Conservation (phyloP, 108 stramenopile genomes). For the Schizochytrium sp. region DNA sequence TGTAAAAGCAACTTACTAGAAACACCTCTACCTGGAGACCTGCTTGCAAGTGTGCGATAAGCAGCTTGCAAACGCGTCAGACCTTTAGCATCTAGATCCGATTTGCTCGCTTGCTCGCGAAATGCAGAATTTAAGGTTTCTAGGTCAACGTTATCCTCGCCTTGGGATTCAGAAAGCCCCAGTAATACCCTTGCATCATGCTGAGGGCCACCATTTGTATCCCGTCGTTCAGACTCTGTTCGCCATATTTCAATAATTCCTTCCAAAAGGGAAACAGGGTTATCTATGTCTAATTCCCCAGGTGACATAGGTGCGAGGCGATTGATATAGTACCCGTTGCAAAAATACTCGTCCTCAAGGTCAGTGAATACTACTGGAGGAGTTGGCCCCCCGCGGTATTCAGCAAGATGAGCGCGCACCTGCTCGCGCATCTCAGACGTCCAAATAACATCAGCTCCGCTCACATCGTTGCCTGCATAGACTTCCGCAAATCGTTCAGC, state of each 20-base stretch:
- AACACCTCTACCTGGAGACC: background rate
- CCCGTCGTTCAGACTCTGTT: background rate
- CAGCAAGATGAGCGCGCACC: background rate
- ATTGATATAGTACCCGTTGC: conserved; percentile 31
- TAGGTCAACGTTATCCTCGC: background rate
- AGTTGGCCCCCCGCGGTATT: background rate
- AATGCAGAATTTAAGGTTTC: background rate
- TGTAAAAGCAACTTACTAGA: conserved; percentile 17
- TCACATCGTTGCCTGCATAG: conserved; percentile 13
- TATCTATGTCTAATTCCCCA: background rate
- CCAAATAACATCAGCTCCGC: conserved; percentile 33
- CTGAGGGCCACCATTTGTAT: background rate
- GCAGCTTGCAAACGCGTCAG: background rate
- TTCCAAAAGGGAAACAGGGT: background rate
- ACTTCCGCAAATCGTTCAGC: conserved; percentile 54
- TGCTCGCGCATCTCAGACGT: conserved; percentile 51
- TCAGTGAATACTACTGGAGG: background rate
- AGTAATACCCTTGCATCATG: background rate
- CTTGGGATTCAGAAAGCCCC: background rate
- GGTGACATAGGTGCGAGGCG: conserved; percentile 26
- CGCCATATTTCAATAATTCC: background rate
- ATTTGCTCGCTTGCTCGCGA: background rate
- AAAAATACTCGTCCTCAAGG: conserved; percentile 33
- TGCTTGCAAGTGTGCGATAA: background rate
- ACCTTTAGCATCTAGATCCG: background rate